phyloP scores from a whole-genome alignment of 2,329 filamentous ascomycete genomes.

The Fusarium multiceps region DNA sequence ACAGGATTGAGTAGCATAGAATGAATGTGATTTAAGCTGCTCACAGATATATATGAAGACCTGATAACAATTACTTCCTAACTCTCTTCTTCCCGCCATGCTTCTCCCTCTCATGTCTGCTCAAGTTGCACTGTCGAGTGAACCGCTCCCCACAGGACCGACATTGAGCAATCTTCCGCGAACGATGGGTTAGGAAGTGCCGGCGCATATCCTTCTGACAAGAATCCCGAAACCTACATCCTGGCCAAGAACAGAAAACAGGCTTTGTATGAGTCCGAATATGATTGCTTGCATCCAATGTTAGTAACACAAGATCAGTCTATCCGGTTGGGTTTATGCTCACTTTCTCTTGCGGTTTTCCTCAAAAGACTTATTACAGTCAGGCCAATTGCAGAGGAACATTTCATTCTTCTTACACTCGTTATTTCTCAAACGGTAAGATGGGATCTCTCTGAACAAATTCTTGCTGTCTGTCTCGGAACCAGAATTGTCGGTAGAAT shows the following conservation, averaged over 20 bases:
- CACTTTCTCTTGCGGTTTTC: conserved; percentile 30
- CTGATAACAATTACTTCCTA: not conserved
- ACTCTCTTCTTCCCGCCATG: conserved; percentile 23
- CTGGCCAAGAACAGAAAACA: conserved; percentile 27
- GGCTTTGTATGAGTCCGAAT: conserved; percentile 35
- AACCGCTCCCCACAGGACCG: conserved; percentile 5
- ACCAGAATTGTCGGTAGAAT: not conserved
- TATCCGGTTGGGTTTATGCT: not conserved
- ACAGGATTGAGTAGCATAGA: not conserved
- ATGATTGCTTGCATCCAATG: conserved; percentile 26
- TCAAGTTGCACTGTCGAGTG: conserved; percentile 20
- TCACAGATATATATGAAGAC: not conserved
- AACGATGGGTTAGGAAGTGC: conserved; percentile 21
- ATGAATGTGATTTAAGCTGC: not conserved
- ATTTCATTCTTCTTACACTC: conserved; percentile 28
- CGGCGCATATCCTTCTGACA: conserved; percentile 32
- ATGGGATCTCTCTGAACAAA: conserved; percentile 23
- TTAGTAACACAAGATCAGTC: not conserved
- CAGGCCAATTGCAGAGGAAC: conserved; percentile 22
- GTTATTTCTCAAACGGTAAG: conserved; percentile 25
- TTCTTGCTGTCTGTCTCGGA: not conserved
- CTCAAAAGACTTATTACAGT: conserved; percentile 11
- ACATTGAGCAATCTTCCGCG: conserved; percentile 13
- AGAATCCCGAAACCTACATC: conserved; percentile 11
- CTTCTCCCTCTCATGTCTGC: conserved; percentile 15